Evolutionary conservation across 208 protist genomes (phyloP), one percentile per base, ranked within the genome.

Genomic region (Acanthamoeba polyphaga): DNA sequence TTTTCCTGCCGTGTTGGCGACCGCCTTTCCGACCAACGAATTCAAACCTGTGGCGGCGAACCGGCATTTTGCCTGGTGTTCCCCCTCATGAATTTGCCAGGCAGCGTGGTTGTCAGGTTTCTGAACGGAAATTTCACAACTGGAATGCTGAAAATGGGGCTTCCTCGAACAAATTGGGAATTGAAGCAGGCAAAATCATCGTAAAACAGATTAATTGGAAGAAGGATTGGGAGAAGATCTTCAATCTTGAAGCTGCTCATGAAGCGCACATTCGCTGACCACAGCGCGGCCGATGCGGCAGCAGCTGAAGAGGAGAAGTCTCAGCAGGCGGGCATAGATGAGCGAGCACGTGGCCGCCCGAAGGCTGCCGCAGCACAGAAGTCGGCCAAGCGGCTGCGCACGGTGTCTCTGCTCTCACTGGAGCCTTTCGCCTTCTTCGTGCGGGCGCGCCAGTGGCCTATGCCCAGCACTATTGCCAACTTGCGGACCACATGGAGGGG

Each of bases 361-460:
- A 60, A 51, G n/a, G 46, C 49, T 2, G 19, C 76, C 6, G 76
- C 76, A 0, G 46, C 10, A 4, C 76, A 85, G 76, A 85, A 85
- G 49, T 60, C 76, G 32, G 76, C 76, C 76, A 85, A 85, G 46
- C 76, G 76, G 5, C 60, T 74, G 32, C 85, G 85, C 22, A 82
- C 90, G 13, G 90, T 94, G 51, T 94, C 90, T n/a, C 38, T 94
- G 15, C 51, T 66, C 10, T 19, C 60, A 12, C 51, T 94, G 66
- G 90, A 94, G 43, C 90, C 90, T 13, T 94, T 94, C 62, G 49
- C 90, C 29, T 94, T 94, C 90, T 82, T 94, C 27, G 29, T 94
- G 27, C 90, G 55, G 0, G 68, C 66, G 12, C 90, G 13, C 90
- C 90, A 49, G 90, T 94, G 24, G 90, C 90, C 17, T 94, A 94